Base-by-base conservation (phyloP, 805 yeast species). In the Yamadazyma takamatsuzukensis region DNA sequence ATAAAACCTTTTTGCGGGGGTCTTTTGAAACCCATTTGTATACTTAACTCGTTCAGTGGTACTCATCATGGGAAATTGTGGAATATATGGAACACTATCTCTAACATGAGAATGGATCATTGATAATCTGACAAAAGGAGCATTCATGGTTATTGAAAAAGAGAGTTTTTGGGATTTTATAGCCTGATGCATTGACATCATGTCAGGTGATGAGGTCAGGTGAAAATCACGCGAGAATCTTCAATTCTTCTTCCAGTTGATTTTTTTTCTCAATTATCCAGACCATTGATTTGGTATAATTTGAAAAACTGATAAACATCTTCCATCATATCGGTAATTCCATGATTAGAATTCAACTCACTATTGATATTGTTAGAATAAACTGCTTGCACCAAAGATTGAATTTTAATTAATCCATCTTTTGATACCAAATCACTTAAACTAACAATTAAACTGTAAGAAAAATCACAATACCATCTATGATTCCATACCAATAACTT, bases 401-500 rank as follows among this genome's bases (percentile, higher is more conserved):
- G 79, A 25, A 87, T 76, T 57, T 85, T 88, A 18, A 83, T 76
- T 27, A 82, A 58, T 0, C 97, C 96, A 47, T 84, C 87, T 48
- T 80, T 81, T 25, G 76, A 76, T 15, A 86, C 78, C 34, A 87
- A 64, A 33, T 70, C 73, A 14, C 74, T 62, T 38, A 88, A 59
- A 0, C 78, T 62, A n/a, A 61, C 53, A n/a, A 79, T 52, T 29
- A 87, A 64, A 29, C 66, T 65, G 14, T 94, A 84, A 6, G 94
- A 80, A 52, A 88, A 90, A 44, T 90, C 96, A 43, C 80, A 75
- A 61, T 90, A 94, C 98, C 98, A 93, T 52, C 98, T 76, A 58
- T 89, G 97, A 53, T 87, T 83, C 97, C 97, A 94, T n/a, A 93
- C 95, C n/a, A 82, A 64, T 33, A 93, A 64, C 48, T 83, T 83